Evolutionary conservation across 1,284 basidiomycete species (phyloP), one percentile per base, ranked within the genome.

Genomic region (Ceratobasidium sp.): DNA sequence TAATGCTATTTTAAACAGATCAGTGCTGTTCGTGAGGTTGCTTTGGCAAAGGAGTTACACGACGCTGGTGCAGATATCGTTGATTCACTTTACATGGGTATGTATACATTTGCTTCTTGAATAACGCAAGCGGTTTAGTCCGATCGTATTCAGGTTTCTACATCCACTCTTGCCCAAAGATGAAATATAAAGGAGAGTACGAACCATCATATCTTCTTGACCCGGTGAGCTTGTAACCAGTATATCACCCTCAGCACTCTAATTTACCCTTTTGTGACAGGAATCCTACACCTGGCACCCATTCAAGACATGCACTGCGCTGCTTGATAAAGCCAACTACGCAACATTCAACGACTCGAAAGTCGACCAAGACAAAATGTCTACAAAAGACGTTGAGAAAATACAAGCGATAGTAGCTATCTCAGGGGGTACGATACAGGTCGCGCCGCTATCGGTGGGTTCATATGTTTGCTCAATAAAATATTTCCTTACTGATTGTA

Each of bases 181-280:
- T 99, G 98, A 86, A 87, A 73, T 99, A 99, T 83, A 99, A 99
- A 81, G 95, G 90, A 28, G 93, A 97, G 69, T 99, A 96, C 77
- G 80, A 84, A 0, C 97, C 98, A 0, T 96, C 94, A 4, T 94
- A 88, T 78, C 85, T 99, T 7, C 88, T 91, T 14, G 97, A 99
- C 81, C 94, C 96, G 9, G 92, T 94, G 76, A 78, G 86, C 35
- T 38, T 38, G 35, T 78, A 18, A 30, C 7, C 28, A 67, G n/a
- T 2, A 47, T 72, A 9, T 30, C 72, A 14, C 23, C 35, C 49
- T 59, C 52, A 66, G 50, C 9, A 38, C 21, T 54, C 54, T 50
- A 64, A 28, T 38, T 43, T 1, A 38, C 46, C 21, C 11, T 23
- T 4, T 38, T 8, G 18, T 41, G 13, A 28, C 75, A 95, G 88